Conservation (phyloP, 1,139 yeast genomes). For the Yamadazyma aaseri region DNA sequence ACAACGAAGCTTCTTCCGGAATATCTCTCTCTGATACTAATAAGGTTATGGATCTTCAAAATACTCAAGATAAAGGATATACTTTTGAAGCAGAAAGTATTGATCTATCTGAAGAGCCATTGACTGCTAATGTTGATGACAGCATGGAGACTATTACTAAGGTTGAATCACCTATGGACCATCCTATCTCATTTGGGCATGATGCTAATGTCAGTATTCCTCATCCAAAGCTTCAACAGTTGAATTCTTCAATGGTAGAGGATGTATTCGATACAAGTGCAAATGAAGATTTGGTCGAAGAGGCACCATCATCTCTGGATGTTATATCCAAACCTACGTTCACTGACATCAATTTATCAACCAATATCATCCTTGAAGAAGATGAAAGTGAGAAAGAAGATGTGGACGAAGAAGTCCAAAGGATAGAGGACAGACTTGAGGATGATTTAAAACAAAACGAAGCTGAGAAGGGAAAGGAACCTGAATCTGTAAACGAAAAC, state of each 20-base stretch:
- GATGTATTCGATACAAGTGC: background rate
- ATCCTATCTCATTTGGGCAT: background rate
- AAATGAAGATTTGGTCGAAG: no score
- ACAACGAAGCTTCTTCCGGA: no score
- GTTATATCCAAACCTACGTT: no score
- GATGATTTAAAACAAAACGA: background rate
- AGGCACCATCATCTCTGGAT: no score
- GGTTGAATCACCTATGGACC: background rate
- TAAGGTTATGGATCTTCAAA: no score
- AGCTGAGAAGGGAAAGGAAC: background rate
- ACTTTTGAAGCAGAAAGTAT: background rate
- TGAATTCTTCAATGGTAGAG: constrained; percentile 7
- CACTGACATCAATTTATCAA: no score
- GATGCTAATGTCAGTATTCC: background rate
- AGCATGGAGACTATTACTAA: background rate
- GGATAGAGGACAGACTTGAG: background rate
- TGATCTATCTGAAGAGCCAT: background rate
- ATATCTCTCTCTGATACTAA: no score
- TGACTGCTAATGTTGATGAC: background rate
- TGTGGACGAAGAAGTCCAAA: background rate
- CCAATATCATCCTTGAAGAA: no score
- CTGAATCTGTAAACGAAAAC: constrained; percentile 1
- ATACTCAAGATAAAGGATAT: background rate
- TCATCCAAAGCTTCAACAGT: constrained; percentile 4
- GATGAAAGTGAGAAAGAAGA: constrained; percentile 1